Evolutionary conservation across 345 rosid genomes (phyloP), one percentile per base, ranked within the genome.

Genomic region (Dipteronia dyeriana): DNA sequence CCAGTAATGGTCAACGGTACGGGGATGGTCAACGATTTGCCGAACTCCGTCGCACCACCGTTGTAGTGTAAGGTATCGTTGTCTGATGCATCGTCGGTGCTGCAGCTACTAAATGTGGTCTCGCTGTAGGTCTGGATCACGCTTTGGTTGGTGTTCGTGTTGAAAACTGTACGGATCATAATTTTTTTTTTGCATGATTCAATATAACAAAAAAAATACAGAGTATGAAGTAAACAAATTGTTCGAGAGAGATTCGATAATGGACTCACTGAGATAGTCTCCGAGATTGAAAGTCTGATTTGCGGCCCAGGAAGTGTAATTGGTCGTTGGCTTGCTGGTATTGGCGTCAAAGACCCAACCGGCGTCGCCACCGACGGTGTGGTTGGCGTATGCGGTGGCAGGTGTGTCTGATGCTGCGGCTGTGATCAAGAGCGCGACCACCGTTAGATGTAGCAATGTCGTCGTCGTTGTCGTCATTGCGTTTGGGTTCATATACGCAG

Each of bases 291-390:
- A 91, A 41, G 92, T 81, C 39, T 77, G 81, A 26, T 74, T 34
- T 11, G 88, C 77, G 11, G 90, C 93, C 92, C 92, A 88, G n/a
- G 87, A 73, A 29, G 90, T 20, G 86, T 87, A 91, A 74, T 86
- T 80, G n/a, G 79, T 38, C 66, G 85, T 80, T 54, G 90, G 31
- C 75, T 84, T 56, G 85, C 86, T 91, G 47, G 86, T 76, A 78
- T 79, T 74, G 76, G 85, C 75, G 76, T 86, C 70, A 85, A 89
- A 88, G 75, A 86, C 73, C 93, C 92, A 90, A 53, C 91, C 92
- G 51, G 82, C 73, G 59, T 22, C 47, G 72, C 81, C 88, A 4
- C 93, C 92, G 54, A 88, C 91, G 11, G 90, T 86, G 86, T 88
- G 82, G 83, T 90, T 90, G 45, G 79, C 79, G 79, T 91, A 91